Percentiles rank a stretch among this genome's conserved stretches.
phyloP scores from a whole-genome alignment of 1,139 yeast genomes.

The Nakaseomyces delphensis region DNA sequence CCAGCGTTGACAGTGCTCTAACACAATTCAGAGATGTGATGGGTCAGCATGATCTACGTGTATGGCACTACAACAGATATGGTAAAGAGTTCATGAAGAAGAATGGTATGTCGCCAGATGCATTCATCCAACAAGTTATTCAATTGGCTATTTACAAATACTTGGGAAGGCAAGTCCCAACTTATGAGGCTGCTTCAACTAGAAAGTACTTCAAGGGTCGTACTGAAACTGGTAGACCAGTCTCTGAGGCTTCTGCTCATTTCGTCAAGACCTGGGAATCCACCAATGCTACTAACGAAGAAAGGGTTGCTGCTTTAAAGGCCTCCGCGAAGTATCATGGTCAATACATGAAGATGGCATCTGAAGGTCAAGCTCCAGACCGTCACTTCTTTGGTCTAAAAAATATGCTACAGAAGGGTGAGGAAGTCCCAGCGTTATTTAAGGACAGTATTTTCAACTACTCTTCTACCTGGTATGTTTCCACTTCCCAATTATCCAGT shows the following conservation, averaged over 20 bases:
- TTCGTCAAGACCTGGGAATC: constrained; percentile 74
- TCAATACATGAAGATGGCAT: constrained; percentile 63
- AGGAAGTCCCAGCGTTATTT: constrained; percentile 57
- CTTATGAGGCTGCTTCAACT: constrained; percentile 94
- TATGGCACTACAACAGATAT: constrained; percentile 63
- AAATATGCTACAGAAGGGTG: constrained; percentile 54
- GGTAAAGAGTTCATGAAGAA: constrained; percentile 65
- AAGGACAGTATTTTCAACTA: constrained; percentile 67
- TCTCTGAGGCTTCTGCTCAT: constrained; percentile 61
- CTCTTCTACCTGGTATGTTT: constrained; percentile 77
- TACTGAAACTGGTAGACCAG: constrained; percentile 92
- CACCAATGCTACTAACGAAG: constrained; percentile 43
- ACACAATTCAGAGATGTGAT: constrained; percentile 44
- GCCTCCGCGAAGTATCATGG: constrained; percentile 72
- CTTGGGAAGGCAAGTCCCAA: constrained; percentile 76
- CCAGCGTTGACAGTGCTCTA: constrained; percentile 50
- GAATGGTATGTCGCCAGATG: constrained; percentile 68
- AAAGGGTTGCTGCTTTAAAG: constrained; percentile 62
- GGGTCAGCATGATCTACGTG: constrained; percentile 48
- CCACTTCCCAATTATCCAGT: constrained; percentile 84
- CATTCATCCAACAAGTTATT: constrained; percentile 65
- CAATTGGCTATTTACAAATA: constrained; percentile 74
- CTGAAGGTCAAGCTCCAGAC: constrained; percentile 85
- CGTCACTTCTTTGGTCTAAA: constrained; percentile 89
- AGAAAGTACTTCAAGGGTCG: constrained; percentile 84